A percentile compares a stretch with the other conserved stretches of the same genome.
phyloP scores from a whole-genome alignment of 257 asterid genomes.

The Hygrophila difformis region DNA sequence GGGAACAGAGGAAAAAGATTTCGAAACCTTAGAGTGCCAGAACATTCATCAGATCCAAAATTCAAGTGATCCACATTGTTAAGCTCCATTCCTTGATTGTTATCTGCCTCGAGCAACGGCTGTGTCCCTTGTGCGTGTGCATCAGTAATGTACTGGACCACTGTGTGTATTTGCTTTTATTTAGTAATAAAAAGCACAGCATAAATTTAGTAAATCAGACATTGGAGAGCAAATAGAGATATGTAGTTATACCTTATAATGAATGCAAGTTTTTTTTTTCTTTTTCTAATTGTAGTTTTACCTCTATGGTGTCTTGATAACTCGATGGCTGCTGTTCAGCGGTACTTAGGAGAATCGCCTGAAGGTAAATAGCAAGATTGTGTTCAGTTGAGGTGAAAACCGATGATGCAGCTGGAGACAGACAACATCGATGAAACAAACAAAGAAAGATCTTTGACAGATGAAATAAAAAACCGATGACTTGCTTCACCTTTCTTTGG shows the following conservation, averaged over 20 bases:
- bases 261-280: no score
- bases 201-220: background rate
- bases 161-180: conserved; percentile 59
- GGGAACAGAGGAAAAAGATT: background rate
- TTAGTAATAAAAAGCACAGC: background rate
- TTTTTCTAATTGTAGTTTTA: conserved; percentile 4
- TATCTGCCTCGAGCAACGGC: conserved; percentile 28
- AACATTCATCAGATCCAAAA: conserved; percentile 40
- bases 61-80: conserved; percentile 28
- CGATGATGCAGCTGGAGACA: no score
- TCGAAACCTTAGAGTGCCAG: conserved; percentile 27
- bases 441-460: no score
- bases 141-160: conserved; percentile 48
- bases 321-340: conserved; percentile 44
- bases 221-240: background rate
- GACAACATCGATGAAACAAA: no score
- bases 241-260: no score
- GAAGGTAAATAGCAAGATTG: no score
- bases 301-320: conserved; percentile 68
- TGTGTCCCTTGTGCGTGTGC: conserved; percentile 38
- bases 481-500: conserved; percentile 39
- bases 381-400: no score
- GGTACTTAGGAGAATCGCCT: conserved; percentile 36
- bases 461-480: no score
- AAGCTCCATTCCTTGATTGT: conserved; percentile 25